These are phyloP conservation scores for Plectosphaerella plurivora DNA, from an alignment of 2,329 filamentous ascomycete genomes.

Conservation along the genomic window DNA sequence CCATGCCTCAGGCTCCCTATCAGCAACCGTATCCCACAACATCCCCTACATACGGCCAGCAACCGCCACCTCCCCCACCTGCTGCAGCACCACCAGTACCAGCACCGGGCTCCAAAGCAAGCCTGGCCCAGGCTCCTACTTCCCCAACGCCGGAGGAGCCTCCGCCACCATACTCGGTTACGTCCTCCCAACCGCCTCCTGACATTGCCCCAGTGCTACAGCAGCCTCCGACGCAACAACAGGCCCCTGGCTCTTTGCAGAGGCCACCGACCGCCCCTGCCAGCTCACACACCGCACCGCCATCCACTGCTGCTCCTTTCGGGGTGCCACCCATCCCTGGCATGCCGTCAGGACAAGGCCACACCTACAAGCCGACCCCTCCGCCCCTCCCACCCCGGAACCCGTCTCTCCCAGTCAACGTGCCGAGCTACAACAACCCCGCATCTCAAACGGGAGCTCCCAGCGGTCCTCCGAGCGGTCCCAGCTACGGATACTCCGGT, in stretches of 20 bases:
- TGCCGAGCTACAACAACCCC: background rate
- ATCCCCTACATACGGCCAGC: background rate
- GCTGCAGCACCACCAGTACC: background rate
- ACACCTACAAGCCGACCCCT: background rate
- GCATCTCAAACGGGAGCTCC: background rate
- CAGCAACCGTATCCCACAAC: background rate
- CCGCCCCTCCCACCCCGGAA: background rate
- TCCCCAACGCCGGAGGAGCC: background rate
- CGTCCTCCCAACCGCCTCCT: background rate
- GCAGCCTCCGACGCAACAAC: background rate
- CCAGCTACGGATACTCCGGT: background rate
- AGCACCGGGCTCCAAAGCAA: background rate
- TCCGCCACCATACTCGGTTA: slow-evolving; percentile 5
- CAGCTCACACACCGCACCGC: background rate
- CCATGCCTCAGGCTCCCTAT: background rate
- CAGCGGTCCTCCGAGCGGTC: background rate
- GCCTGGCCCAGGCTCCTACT: background rate
- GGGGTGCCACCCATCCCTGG: background rate
- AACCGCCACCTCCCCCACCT: background rate
- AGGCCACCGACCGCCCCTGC: background rate
- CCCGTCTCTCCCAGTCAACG: background rate
- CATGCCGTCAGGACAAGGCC: slow-evolving; percentile 2
- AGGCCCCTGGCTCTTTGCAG: background rate
- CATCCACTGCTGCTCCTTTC: slow-evolving; percentile 2
- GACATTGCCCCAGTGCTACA: background rate